Evolutionary conservation across 1,284 basidiomycete species (phyloP), one percentile per base, ranked within the genome.

Genomic region (Lentinula novae-zelandiae): DNA sequence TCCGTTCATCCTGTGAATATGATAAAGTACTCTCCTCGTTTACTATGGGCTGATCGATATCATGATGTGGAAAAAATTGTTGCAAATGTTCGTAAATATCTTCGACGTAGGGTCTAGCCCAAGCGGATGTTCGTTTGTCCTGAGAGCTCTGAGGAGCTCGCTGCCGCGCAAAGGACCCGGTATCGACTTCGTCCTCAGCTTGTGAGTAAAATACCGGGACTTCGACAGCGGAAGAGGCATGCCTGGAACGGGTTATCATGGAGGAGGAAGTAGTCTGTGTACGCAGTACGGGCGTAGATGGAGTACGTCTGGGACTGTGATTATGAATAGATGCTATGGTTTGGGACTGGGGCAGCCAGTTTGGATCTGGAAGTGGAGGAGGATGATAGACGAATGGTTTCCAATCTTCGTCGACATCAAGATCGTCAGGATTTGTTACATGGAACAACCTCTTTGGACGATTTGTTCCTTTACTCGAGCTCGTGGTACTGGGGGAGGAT

Each of bases 21-120:
- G 27, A 27, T 27, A 27, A 27, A 27, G 27, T 33, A 34, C 83
- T 84, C 10, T 78, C 76, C 15, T 81, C 76, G 60, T 91, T 87
- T 51, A 94, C 86, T 60, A 96, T 84, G 0, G 93, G 92, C 69
- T 91, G 87, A 73, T 98, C 95, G 53, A 98, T 82, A 70, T 98
- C 91, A 70, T 95, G 90, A 64, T 90, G 83, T 6, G 95, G 95
- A 79, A 98, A 98, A 76, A 91, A 96, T 60, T 87, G 84, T 65
- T 96, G 87, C 15, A 98, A 79, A 60, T 92, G 83, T 58, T 95
- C 87, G 71, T 93, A 92, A 53, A 98, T 88, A 65, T 90, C 88
- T 67, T 95, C 92, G 0, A 92, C 84, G 34, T 86, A 82, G 1
- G 96, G 96, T 68, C 96, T 87, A 67, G 87, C 82, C 85, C 85